These are phyloP conservation scores for Cyclotella distinguenda DNA, from an alignment of 108 stramenopile species.

Conservation along the genomic window DNA sequence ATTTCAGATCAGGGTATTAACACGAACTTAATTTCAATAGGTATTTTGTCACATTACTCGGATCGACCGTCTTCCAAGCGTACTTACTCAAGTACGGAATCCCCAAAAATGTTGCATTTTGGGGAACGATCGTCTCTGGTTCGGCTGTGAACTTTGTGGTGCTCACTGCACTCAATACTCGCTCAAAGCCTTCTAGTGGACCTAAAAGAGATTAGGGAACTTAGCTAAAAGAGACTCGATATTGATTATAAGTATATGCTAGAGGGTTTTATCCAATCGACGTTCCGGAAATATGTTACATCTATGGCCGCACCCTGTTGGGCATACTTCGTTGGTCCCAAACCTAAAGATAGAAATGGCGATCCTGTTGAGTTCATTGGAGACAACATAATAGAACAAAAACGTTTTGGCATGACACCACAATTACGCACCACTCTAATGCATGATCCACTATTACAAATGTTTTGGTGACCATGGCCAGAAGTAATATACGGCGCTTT, in stretches of 20 bases:
- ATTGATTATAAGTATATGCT: neutral
- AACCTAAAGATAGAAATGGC: no score
- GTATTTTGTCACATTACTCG: conserved; percentile 36
- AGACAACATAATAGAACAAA: neutral
- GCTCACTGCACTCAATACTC: conserved; percentile 19
- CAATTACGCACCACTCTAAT: conserved; percentile 77
- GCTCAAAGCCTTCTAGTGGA: neutral
- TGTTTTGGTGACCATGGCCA: neutral
- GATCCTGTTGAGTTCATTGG: no score
- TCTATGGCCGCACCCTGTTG: conserved; percentile 85
- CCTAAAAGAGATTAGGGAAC: neutral
- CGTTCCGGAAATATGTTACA: conserved; percentile 56
- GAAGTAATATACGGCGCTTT: no score
- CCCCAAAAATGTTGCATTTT: conserved; percentile 41
- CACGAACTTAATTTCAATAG: neutral
- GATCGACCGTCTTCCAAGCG: conserved; percentile 46
- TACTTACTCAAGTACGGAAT: conserved; percentile 29
- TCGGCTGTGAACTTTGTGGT: conserved; percentile 36
- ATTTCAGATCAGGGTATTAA: neutral
- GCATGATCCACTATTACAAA: conserved; percentile 55
- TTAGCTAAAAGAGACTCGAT: neutral
- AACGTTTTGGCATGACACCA: no score
- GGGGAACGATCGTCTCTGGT: conserved; percentile 36
- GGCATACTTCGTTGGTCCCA: conserved; percentile 64
- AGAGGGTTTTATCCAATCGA: neutral